phyloP scores from a whole-genome alignment of 495 filamentous ascomycete species.

The Neurospora sp. region DNA sequence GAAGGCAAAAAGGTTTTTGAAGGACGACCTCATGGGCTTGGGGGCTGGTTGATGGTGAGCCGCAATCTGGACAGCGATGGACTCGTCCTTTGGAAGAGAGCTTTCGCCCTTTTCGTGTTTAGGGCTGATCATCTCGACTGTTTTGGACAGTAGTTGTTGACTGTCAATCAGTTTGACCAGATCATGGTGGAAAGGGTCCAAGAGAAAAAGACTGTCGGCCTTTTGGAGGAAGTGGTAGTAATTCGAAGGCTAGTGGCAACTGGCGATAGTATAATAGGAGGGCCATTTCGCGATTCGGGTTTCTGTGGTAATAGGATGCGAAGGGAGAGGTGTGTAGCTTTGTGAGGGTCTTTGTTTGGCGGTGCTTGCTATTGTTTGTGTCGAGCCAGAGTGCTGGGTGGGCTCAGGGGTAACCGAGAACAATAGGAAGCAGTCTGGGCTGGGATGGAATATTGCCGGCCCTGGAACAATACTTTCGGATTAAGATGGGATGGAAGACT shows the following conservation, averaged over 20 bases:
- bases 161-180: background rate
- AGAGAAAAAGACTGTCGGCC: background rate
- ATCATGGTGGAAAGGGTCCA: background rate
- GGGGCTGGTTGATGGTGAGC: background rate
- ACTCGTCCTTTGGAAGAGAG: background rate
- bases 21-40: conserved; percentile 12
- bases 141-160: background rate
- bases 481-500: background rate
- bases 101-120: background rate
- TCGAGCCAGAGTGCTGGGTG: background rate
- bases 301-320: background rate
- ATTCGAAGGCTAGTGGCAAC: background rate
- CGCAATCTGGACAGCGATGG: background rate
- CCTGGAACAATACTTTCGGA: background rate
- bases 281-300: background rate
- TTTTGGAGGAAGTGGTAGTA: background rate
- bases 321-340: background rate
- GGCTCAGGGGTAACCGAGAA: background rate
- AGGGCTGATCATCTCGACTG: background rate
- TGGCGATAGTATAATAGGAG: background rate
- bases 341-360: background rate
- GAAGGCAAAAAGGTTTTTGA: conserved; percentile 57
- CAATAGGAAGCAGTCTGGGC: background rate
- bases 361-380: background rate
- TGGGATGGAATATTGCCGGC: background rate